Evolutionary conservation across 129 eudicot species (phyloP).

Genomic region (Flaveria robusta): DNA sequence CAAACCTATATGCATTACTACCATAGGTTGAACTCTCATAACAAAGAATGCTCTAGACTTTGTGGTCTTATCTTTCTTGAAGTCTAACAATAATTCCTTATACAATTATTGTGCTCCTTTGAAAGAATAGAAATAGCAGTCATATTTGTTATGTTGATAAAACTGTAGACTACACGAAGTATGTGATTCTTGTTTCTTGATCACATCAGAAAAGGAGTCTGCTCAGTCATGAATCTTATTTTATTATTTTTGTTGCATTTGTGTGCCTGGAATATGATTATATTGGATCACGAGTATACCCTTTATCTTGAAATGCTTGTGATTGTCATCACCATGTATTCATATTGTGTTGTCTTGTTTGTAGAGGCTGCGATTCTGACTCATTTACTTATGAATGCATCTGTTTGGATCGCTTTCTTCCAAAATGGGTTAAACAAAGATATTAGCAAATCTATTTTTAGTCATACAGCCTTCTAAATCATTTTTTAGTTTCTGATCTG

Average conservation of each 20-base stretch:
- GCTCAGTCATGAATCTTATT: background rate
- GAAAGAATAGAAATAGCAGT: too few species aligned
- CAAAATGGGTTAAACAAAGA: background rate
- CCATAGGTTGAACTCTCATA: too few species aligned
- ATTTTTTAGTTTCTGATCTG: background rate
- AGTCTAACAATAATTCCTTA: background rate
- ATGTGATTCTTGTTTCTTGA: slow-evolving; percentile 19
- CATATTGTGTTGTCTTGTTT: background rate
- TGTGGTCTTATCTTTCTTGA: background rate
- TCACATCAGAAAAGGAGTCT: slow-evolving; percentile 12
- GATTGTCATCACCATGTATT: background rate
- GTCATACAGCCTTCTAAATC: background rate
- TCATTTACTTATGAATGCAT: background rate
- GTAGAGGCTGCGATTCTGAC: background rate
- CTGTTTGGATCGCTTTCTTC: background rate
- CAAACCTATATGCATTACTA: background rate
- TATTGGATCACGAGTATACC: slow-evolving; percentile 10
- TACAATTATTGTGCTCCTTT: background rate
- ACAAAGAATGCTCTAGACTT: too few species aligned
- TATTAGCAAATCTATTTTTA: background rate
- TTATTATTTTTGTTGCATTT: slow-evolving; percentile 3
- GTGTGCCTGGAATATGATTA: background rate
- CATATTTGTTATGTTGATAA: background rate
- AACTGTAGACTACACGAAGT: background rate
- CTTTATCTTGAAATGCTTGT: slow-evolving; percentile 1